phyloP scores from a whole-genome alignment of 192 early-diverging fungal species.

The Coemansia asiatica region DNA sequence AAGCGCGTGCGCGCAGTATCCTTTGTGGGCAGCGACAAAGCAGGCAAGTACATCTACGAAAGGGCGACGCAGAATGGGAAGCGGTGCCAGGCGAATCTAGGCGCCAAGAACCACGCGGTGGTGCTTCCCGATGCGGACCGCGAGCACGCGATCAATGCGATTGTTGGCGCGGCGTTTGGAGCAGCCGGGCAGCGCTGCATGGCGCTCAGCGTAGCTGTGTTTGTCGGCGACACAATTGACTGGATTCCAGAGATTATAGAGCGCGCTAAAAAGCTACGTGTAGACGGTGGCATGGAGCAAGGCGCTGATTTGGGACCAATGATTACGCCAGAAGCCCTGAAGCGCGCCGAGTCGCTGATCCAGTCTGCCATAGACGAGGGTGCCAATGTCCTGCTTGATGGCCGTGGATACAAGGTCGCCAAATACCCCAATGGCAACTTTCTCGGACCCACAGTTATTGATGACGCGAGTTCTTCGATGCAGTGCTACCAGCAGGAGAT shows the following conservation, averaged over 20 bases:
- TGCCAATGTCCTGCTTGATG: slow-evolving; percentile 82
- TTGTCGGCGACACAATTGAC: slow-evolving; percentile 80
- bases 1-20: slow-evolving; percentile 87
- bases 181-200: slow-evolving; percentile 98
- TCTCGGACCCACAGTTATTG: slow-evolving; percentile 89
- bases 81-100: slow-evolving; percentile 95
- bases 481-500: slow-evolving; percentile 92
- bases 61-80: slow-evolving; percentile 88
- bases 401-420: slow-evolving; percentile 70
- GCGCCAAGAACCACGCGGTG: slow-evolving; percentile 97
- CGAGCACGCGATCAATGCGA: slow-evolving; percentile 89
- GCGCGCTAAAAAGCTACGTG: slow-evolving; percentile 79
- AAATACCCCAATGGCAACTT: slow-evolving; percentile 93
- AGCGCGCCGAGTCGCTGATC: slow-evolving; percentile 74
- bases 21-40: slow-evolving; percentile 89
- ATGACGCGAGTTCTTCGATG: slow-evolving; percentile 75
- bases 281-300: slow-evolving; percentile 80
- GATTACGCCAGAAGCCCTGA: slow-evolving; percentile 75
- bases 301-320: slow-evolving; percentile 89
- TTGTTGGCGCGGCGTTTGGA: slow-evolving; percentile 93
- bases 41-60: slow-evolving; percentile 86
- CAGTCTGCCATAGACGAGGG: slow-evolving; percentile 83
- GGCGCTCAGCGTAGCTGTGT: slow-evolving; percentile 89
- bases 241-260: slow-evolving; percentile 91
- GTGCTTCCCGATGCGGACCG: slow-evolving; percentile 93